Percentiles rank a stretch among this genome's conserved stretches.
These are phyloP conservation scores for Medicago lupulina DNA, from an alignment of 306 rosid genomes.

Conservation along the genomic window DNA sequence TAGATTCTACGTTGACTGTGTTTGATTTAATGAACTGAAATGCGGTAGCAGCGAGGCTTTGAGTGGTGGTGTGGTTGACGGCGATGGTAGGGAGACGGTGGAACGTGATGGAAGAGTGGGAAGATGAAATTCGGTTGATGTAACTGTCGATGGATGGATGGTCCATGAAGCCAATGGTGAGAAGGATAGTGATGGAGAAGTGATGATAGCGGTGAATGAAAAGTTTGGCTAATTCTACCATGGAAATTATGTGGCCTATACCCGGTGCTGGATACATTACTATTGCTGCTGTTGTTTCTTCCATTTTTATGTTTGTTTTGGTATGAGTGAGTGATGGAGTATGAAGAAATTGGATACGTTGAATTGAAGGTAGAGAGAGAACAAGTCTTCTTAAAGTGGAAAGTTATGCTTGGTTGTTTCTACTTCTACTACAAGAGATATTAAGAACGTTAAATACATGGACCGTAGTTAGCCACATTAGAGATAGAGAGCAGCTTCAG, in stretches of 20 bases:
- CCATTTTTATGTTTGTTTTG: neutral
- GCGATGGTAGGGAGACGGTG: constrained; percentile 18
- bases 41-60: neutral
- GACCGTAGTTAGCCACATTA: too few species aligned
- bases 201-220: neutral
- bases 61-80: neutral
- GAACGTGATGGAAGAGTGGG: constrained; percentile 40
- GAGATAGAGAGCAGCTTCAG: too few species aligned
- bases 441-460: too few species aligned
- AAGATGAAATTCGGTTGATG: neutral
- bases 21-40: constrained; percentile 21
- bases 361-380: too few species aligned
- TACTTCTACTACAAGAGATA: too few species aligned
- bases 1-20: constrained; percentile 6
- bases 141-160: constrained; percentile 34
- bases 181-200: constrained; percentile 31
- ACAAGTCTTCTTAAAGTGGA: too few species aligned
- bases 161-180: constrained; percentile 27
- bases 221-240: constrained; percentile 35
- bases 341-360: too few species aligned
- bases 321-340: too few species aligned
- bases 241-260: constrained; percentile 39
- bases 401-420: too few species aligned
- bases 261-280: constrained; percentile 37
- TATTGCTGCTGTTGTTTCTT: neutral